Base-by-base conservation (phyloP, 192 early-diverging fungal genomes). In the Backusella tuberculispora region DNA sequence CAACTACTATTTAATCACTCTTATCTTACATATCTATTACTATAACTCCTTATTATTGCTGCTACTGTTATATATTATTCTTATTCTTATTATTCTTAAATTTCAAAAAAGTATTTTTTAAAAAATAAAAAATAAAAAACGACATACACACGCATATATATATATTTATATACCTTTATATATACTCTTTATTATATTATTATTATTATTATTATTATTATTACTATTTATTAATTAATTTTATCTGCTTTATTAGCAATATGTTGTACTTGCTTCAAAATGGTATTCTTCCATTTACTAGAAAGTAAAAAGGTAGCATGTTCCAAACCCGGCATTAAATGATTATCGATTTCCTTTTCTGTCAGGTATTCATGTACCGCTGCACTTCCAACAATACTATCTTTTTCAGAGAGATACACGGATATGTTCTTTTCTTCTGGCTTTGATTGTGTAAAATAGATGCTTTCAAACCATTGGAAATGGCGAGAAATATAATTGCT, bases 401-500 rank as follows among this genome's bases (percentile, higher is more conserved):
- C 86, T 4, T 80, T 68, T 42, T 81, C 82, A 12, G 86, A 88
- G 46, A 88, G 40, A 60, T 83, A 88, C 10, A 88, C 76, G 4
- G 74, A 63, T 7, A 72, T 47, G 56, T 73, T 72, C 5, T 12
- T 60, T 21, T 29, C 46, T n/a, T 69, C 67, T 10, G 76, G n/a
- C 21, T 65, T 24, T 46, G 72, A 26, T 19, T 60, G 21, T 19
- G 21, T 75, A 45, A 84, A 88, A 56, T 81, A 78, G 21, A 80
- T 70, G 15, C 74, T 72, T 66, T 88, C 80, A 38, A 76, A 78
- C 86, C 86, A 88, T 60, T 84, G 82, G 65, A 88, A 88, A 46
- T 84, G 81, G 2, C 86, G 76, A 41, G 83, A 81, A 45, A 93
- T 85, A 64, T 85, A 87, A 69, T 88, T 74, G 0, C 90, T 85